Evolutionary conservation across 2,329 filamentous ascomycete genomes (phyloP).

Genomic region (Hymenoscyphus occultus): DNA sequence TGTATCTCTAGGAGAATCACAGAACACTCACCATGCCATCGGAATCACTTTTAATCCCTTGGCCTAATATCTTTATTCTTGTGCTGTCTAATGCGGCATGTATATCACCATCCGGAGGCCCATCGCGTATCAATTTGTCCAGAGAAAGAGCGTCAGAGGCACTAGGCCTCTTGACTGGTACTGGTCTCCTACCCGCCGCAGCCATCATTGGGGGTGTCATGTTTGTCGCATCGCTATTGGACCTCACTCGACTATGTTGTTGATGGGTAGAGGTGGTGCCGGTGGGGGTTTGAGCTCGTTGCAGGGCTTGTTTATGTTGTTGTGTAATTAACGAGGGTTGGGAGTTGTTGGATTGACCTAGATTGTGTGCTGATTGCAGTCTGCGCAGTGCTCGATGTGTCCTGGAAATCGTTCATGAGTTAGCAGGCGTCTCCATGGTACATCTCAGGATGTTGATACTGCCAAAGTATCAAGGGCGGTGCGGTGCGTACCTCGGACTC

Average conservation of each 20-base stretch:
- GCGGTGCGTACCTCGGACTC: constrained; percentile 30
- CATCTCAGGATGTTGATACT: too few relatives aligned
- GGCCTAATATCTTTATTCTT: constrained; percentile 69
- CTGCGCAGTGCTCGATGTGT: constrained; percentile 67
- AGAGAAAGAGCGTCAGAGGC: constrained; percentile 59
- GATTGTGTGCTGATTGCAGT: constrained; percentile 71
- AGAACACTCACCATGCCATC: constrained; percentile 69
- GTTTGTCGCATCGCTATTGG: constrained; percentile 68
- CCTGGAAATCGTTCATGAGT: constrained; percentile 40
- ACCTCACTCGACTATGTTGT: constrained; percentile 56
- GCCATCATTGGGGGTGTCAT: constrained; percentile 39
- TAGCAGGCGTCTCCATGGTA: background rate
- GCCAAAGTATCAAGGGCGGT: too few relatives aligned
- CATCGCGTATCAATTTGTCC: constrained; percentile 76
- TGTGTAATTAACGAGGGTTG: constrained; percentile 59
- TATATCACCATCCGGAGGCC: constrained; percentile 70
- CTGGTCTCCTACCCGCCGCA: constrained; percentile 44
- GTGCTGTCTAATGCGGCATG: constrained; percentile 65
- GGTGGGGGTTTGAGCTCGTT: constrained; percentile 28
- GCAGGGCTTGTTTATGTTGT: constrained; percentile 51
- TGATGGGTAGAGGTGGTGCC: constrained; percentile 16
- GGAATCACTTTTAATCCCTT: constrained; percentile 72
- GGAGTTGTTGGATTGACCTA: constrained; percentile 52
- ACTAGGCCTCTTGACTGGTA: constrained; percentile 45
- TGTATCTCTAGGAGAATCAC: constrained; percentile 10